Conservation (phyloP, 768 basidiomycete genomes). For the Trametes sanguinea region DNA sequence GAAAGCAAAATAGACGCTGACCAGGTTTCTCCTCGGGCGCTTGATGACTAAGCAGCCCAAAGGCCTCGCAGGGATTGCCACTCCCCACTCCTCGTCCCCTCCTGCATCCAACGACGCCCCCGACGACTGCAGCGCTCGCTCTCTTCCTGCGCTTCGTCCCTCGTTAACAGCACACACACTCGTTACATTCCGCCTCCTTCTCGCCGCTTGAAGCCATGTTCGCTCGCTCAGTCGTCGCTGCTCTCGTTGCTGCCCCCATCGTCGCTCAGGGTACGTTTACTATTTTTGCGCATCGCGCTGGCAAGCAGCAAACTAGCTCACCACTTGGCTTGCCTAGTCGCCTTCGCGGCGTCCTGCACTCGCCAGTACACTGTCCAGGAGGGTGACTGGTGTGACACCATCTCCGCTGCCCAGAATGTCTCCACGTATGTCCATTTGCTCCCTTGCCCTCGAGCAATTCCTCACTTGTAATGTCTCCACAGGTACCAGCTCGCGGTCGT, state of each 20-base stretch:
- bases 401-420: constrained; percentile 60
- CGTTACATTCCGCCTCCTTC: constrained; percentile 24
- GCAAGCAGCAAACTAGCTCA: background rate
- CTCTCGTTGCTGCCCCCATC: constrained; percentile 49
- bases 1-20: too few species aligned
- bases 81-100: constrained; percentile 5
- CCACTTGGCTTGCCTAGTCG: constrained; percentile 6
- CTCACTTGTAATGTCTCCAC: background rate
- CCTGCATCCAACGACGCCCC: constrained; percentile 23
- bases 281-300: background rate
- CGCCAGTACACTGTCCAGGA: constrained; percentile 58
- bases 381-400: constrained; percentile 68
- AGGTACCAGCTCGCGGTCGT: constrained; percentile 76
- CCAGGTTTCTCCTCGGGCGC: too few species aligned
- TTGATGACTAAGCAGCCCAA: too few species aligned
- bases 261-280: constrained; percentile 45
- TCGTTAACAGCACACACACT: constrained; percentile 25
- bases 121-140: constrained; percentile 25
- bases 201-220: constrained; percentile 40
- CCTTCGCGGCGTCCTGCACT: constrained; percentile 43
- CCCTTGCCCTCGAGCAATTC: background rate
- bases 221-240: constrained; percentile 38
- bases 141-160: constrained; percentile 15
- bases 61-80: too few species aligned
- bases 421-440: constrained; percentile 52